Base-by-base conservation (phyloP, 179 eudicot species). In the Heliamphora ciliata region DNA sequence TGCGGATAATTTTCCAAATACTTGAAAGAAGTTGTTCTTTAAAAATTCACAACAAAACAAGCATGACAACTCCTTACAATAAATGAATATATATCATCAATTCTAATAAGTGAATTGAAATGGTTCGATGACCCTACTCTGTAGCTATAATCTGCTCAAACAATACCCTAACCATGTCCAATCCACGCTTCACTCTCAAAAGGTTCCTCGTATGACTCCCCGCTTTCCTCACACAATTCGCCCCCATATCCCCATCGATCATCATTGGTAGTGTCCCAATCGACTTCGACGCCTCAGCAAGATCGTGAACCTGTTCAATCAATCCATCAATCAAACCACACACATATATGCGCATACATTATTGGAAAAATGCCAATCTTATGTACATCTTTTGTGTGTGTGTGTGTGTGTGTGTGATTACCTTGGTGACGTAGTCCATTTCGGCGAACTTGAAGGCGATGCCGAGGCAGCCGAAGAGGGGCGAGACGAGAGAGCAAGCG, bases 391-490 rank as follows among this genome's bases (percentile, higher is more conserved):
- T 8, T 58, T 58, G 9, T 6, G 7, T 54, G 7, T 10, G 9
- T 54, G 40, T 10, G 48, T 13, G 56, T 59, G 40, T 10, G 48
- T 13, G 56, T 59, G 11, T 48, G 60, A 15, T 77, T 85, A 88
- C 98, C 93, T 95, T 95, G 84, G 94, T 90, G 61, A 93, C 97
- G 77, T 93, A 95, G 84, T 95, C 98, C 87, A 91, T 88, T 81
- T 93, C 98, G 8, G 98, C 98, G 81, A 95, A 95, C 85, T 92
- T 94, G 89, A 95, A 95, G 74, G 98, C 98, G 85, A 95, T 89
- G 51, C 98, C 98, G 31, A 95, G 90, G 80, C 93, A 95, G 31
- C 93, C 86, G 81, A 95, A 95, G 44, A 95, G 92, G 14, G 98
- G 98, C 40, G 98, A 93, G 76, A 95, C 95, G 13, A 91, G 90